Evolutionary conservation across 2,329 filamentous ascomycete genomes (phyloP), one percentile per base, ranked within the genome.

Genomic region (Paraphaeosphaeria minitans): DNA sequence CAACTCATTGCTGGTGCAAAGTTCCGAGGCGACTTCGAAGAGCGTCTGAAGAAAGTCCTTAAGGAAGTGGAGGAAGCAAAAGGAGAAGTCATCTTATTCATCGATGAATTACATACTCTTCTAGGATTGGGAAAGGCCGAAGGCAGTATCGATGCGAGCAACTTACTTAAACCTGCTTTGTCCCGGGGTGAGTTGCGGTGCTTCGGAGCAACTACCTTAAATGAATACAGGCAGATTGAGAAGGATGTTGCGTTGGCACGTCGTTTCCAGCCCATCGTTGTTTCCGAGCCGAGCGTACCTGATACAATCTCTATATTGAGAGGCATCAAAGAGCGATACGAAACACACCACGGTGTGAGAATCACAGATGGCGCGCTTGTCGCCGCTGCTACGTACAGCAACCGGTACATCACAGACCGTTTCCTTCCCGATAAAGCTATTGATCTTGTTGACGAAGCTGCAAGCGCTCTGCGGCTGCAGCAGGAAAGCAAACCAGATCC

Each of bases 401-500:
- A 98, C 71, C 90, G 95, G 53, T 99, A 98, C 76, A 95, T 99
- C 66, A 97, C 93, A 14, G 94, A 98, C 72, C 89, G 95, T 1
- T 98, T 97, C 77, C 82, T 98, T 0, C 95, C 95, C 0, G 95
- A 99, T 78, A 98, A 98, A 76, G 95, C 95, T 2, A 98, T 99
- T 63, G 95, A 98, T 75, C 79, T 98, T 16, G 95, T 99, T 76
- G 95, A 98, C 65, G 95, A 98, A 78, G 95, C 95, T 10, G 93
- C 94, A 1, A 96, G 91, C 60, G 92, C 93, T 22, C 81, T 98
- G 10, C 88, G 96, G 46, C 79, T 98, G 33, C 94, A 98, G 72
- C 95, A 98, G 77, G 95, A 99, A 77, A 97, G 92, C 68, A 98
- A 97, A 69, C 95, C 95, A 0, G 95, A 98, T 67, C 88, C 94